Conservation (phyloP, 305 asterid species). For the Fraxinus xanthoxyloides region DNA sequence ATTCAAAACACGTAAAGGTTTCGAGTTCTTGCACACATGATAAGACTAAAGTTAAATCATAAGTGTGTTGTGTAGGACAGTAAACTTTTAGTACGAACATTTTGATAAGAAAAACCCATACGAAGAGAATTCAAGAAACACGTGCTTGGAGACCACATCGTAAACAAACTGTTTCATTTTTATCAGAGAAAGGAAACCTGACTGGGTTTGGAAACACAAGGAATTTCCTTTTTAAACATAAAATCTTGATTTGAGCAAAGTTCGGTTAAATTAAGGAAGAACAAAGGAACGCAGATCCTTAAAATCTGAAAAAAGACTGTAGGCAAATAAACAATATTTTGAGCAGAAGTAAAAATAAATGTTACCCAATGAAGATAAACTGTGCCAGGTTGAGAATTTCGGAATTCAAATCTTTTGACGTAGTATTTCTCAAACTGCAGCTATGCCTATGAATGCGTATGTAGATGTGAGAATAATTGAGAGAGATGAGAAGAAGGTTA, state of each 20-base stretch:
- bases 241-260: background rate
- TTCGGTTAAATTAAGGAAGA: background rate
- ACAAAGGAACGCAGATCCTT: background rate
- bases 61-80: background rate
- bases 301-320: background rate
- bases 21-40: background rate
- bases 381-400: slow-evolving; percentile 10
- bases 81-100: background rate
- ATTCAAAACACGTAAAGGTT: background rate
- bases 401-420: background rate
- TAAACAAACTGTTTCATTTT: background rate
- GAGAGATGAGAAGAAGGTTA: background rate
- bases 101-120: slow-evolving; percentile 15
- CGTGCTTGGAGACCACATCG: background rate
- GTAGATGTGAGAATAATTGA: background rate
- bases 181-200: background rate
- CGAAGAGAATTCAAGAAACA: slow-evolving; percentile 9
- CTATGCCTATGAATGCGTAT: background rate
- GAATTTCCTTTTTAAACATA: background rate
- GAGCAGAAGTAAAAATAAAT: background rate
- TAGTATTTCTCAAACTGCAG: background rate
- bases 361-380: slow-evolving; percentile 14
- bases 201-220: background rate
- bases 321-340: background rate
- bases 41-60: background rate